phyloP scores from a whole-genome alignment of 345 rosid species.

The Cardiospermum halicacabum region DNA sequence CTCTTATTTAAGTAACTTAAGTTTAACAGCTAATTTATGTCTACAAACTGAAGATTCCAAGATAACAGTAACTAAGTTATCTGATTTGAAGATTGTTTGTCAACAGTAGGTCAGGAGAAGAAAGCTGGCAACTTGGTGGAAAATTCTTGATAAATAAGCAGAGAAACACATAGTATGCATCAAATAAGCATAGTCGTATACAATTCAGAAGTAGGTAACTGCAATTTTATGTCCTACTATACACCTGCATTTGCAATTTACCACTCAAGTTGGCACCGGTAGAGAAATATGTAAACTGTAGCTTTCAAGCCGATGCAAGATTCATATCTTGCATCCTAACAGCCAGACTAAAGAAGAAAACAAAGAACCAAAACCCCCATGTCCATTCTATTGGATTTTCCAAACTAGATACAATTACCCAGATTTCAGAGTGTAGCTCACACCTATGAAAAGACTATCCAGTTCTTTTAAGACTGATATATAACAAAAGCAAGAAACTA shows the following conservation, averaged over 20 bases:
- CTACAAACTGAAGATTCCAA: background rate
- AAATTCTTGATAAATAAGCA: background rate
- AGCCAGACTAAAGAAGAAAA: conserved; percentile 4
- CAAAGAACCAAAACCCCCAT: background rate
- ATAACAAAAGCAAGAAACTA: background rate
- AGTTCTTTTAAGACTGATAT: background rate
- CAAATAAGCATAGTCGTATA: background rate
- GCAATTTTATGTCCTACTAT: background rate
- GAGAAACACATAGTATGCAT: background rate
- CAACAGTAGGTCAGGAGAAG: background rate
- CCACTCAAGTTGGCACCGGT: background rate
- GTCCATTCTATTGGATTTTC: background rate
- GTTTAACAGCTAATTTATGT: background rate
- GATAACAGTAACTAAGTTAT: background rate
- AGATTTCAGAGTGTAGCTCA: background rate
- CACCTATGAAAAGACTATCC: too few relatives aligned
- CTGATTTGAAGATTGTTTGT: background rate
- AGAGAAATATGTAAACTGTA: background rate
- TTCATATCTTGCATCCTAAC: background rate
- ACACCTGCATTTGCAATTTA: background rate
- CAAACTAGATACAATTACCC: background rate
- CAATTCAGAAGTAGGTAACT: background rate
- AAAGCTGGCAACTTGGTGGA: background rate
- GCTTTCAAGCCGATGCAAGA: background rate
- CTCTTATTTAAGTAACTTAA: background rate